Conservation (phyloP, 768 basidiomycete genomes). For the Boletus huronensis region DNA sequence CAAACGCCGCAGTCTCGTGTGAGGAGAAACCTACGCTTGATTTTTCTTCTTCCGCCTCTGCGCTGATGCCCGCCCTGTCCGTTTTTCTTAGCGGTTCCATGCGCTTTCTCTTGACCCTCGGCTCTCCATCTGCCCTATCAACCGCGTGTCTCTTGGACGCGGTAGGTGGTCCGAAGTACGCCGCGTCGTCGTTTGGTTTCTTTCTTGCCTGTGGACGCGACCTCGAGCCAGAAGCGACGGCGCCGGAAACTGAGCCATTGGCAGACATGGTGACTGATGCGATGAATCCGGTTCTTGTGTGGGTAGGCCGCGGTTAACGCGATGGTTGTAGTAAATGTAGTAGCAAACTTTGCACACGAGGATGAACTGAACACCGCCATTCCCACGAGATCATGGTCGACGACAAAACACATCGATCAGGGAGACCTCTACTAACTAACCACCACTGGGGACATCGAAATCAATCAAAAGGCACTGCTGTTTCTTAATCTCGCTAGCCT, state of each 20-base stretch:
- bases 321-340: slow-evolving; percentile 5
- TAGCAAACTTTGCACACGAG: slow-evolving; percentile 1
- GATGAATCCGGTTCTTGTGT: neutral
- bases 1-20: neutral
- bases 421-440: neutral
- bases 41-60: slow-evolving; percentile 28
- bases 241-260: slow-evolving; percentile 21
- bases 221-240: slow-evolving; percentile 45
- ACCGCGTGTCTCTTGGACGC: slow-evolving; percentile 62
- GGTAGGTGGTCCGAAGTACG: slow-evolving; percentile 61
- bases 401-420: neutral
- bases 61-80: slow-evolving; percentile 38
- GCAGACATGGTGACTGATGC: slow-evolving; percentile 19
- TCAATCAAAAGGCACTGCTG: slow-evolving; percentile 1
- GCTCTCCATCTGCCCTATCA: slow-evolving; percentile 72
- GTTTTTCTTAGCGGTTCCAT: slow-evolving; percentile 44
- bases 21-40: slow-evolving; percentile 27
- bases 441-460: neutral
- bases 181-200: slow-evolving; percentile 64
- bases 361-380: slow-evolving; percentile 3
- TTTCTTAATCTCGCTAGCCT: neutral
- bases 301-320: neutral
- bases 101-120: slow-evolving; percentile 70
- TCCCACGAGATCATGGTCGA: slow-evolving; percentile 19
- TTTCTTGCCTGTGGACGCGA: slow-evolving; percentile 62